Evolutionary conservation across 2,329 filamentous ascomycete genomes (phyloP).

Genomic region (Orbilia oligospora): DNA sequence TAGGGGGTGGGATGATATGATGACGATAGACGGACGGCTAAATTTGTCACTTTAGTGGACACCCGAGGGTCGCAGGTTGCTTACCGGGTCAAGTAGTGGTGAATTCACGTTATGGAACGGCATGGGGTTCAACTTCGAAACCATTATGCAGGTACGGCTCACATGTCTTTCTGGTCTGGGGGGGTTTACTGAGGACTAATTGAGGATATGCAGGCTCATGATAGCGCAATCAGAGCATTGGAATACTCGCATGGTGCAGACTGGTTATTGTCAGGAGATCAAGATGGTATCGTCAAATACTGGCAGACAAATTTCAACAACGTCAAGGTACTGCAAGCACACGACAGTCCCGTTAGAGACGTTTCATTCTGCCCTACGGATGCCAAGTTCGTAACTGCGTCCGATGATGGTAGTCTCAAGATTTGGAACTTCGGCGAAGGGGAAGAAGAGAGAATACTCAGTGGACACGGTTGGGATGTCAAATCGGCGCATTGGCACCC

Average conservation of each 20-base stretch:
- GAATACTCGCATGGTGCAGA: conserved; percentile 96
- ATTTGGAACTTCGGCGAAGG: conserved; percentile 96
- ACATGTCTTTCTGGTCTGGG: conserved; percentile 59
- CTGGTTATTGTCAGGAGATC: conserved; percentile 95
- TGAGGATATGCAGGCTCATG: conserved; percentile 76
- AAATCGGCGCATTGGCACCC: conserved; percentile 99
- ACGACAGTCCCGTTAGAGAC: conserved; percentile 89
- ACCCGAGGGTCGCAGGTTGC: conserved; percentile 88
- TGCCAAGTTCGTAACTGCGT: conserved; percentile 94
- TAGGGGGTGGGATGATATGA: not conserved
- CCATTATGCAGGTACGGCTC: conserved; percentile 83
- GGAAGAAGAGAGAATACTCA: conserved; percentile 83
- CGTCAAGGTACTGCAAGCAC: conserved; percentile 92
- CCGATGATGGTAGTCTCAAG: conserved; percentile 92
- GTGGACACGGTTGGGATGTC: conserved; percentile 97
- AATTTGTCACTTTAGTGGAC: conserved; percentile 78
- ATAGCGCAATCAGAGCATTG: conserved; percentile 84
- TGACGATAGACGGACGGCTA: conserved; percentile 8
- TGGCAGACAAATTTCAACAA: conserved; percentile 99
- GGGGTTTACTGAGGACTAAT: not conserved
- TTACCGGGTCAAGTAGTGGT: conserved; percentile 95
- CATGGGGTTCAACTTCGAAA: conserved; percentile 99
- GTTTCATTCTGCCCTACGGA: conserved; percentile 94
- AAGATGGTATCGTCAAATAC: conserved; percentile 96
- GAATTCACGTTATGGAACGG: conserved; percentile 99